Evolutionary conservation across 768 basidiomycete genomes (phyloP).

Genomic region (Omphalotus guepiniiformis): DNA sequence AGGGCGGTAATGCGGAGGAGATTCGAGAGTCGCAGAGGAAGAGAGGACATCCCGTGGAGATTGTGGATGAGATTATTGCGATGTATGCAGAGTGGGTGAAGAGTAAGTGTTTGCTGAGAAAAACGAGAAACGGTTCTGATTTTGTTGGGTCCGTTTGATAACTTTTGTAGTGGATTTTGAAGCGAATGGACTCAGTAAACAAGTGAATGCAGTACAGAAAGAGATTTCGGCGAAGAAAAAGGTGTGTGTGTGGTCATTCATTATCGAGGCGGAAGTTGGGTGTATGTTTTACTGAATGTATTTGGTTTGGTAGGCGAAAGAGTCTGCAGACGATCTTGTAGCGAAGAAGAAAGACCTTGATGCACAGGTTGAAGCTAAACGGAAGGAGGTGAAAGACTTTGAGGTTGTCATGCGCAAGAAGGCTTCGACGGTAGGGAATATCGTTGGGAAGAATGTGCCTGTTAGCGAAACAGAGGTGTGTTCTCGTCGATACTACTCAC

Average conservation of each 20-base stretch:
- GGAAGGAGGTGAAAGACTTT: constrained; percentile 72
- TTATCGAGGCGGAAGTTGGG: not conserved
- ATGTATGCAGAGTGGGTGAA: constrained; percentile 95
- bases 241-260: constrained; percentile 37
- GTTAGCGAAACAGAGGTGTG: constrained; percentile 85
- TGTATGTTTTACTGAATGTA: not conserved
- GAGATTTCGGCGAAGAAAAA: constrained; percentile 94
- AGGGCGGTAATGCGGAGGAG: constrained; percentile 88
- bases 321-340: constrained; percentile 85
- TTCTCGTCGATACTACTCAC: too few species aligned
- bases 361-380: constrained; percentile 69
- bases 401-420: constrained; percentile 76
- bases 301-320: constrained; percentile 68
- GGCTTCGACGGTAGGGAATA: constrained; percentile 83
- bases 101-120: constrained; percentile 64
- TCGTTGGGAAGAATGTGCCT: constrained; percentile 84
- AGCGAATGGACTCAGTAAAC: constrained; percentile 68
- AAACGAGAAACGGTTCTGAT: too few species aligned
- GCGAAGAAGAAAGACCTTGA: constrained; percentile 83
- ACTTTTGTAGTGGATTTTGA: constrained; percentile 87
- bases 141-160: not conserved
- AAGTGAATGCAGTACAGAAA: constrained; percentile 90
- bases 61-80: constrained; percentile 91
- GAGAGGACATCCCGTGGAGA: constrained; percentile 81
- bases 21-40: constrained; percentile 92